phyloP scores from a whole-genome alignment of 345 rosid species.

The Geranium brycei region DNA sequence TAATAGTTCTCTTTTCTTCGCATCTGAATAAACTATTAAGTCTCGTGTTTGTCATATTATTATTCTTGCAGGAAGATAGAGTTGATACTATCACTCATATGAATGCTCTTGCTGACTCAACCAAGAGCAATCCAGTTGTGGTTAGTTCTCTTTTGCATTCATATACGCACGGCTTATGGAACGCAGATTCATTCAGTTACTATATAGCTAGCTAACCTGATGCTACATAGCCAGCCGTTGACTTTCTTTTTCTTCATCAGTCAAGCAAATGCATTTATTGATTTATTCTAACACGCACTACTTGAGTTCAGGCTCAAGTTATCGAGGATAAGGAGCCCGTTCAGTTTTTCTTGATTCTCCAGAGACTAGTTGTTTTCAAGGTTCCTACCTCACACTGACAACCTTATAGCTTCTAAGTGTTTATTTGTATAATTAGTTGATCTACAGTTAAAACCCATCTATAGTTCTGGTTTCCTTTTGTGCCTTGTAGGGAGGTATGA shows the following conservation, averaged over 20 bases:
- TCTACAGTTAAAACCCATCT: background rate
- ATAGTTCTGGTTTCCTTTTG: background rate
- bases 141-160: conserved; percentile 27
- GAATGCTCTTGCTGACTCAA: conserved; percentile 36
- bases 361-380: conserved; percentile 44
- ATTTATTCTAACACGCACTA: background rate
- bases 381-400: conserved; percentile 18
- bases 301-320: conserved; percentile 46
- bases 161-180: conserved; percentile 3
- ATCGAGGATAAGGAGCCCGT: conserved; percentile 52
- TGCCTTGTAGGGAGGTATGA: conserved; percentile 51
- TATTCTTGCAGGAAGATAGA: conserved; percentile 56
- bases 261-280: background rate
- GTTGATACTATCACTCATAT: conserved; percentile 42
- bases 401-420: background rate
- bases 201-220: conserved; percentile 6
- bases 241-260: background rate
- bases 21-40: background rate
- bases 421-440: too few species aligned
- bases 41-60: conserved; percentile 7
- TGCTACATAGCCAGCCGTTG: conserved; percentile 3
- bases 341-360: conserved; percentile 47
- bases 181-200: too few species aligned
- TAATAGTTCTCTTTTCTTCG: background rate
- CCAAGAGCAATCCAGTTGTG: conserved; percentile 49